These are phyloP conservation scores for Zygoascus sp. DNA, from an alignment of 1,139 yeast species.

Conservation along the genomic window DNA sequence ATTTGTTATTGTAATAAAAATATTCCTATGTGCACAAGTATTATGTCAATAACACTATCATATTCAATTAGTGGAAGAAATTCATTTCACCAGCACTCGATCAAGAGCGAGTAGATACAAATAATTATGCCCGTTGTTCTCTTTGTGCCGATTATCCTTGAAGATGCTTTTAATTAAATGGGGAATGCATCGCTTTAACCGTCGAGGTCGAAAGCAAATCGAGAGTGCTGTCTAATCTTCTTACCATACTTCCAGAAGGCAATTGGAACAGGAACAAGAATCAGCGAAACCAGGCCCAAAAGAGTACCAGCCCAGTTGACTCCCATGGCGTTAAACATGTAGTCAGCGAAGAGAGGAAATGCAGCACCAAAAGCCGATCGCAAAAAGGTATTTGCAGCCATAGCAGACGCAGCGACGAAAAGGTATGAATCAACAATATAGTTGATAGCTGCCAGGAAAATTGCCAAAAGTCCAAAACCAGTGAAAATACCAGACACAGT, in stretches of 20 bases:
- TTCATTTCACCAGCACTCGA: no score
- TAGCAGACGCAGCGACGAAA: conserved; percentile 77
- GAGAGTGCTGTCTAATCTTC: conserved; percentile 47
- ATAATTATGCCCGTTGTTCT: no score
- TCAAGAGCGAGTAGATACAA: no score
- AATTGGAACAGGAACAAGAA: conserved; percentile 71
- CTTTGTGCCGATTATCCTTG: no score
- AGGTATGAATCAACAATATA: conserved; percentile 79
- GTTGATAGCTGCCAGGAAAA: conserved; percentile 73
- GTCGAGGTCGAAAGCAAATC: conserved; percentile 51
- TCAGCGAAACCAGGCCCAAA: conserved; percentile 61
- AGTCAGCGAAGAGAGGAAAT: conserved; percentile 76
- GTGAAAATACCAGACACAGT: conserved; percentile 65
- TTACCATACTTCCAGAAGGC: conserved; percentile 64
- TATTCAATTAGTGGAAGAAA: no score
- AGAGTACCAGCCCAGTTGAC: conserved; percentile 81
- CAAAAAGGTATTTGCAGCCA: conserved; percentile 82
- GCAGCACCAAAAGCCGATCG: conserved; percentile 70
- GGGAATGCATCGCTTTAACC: background rate
- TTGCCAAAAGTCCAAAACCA: conserved; percentile 70
- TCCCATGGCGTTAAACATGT: conserved; percentile 72
- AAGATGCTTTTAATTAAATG: no score
- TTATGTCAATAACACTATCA: no score
- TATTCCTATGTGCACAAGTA: no score
- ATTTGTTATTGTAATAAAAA: no score